Percentiles rank a stretch among this genome's conserved stretches.
Conservation (phyloP, 177 flowering plant genomes). For the Vitis hybrid region DNA sequence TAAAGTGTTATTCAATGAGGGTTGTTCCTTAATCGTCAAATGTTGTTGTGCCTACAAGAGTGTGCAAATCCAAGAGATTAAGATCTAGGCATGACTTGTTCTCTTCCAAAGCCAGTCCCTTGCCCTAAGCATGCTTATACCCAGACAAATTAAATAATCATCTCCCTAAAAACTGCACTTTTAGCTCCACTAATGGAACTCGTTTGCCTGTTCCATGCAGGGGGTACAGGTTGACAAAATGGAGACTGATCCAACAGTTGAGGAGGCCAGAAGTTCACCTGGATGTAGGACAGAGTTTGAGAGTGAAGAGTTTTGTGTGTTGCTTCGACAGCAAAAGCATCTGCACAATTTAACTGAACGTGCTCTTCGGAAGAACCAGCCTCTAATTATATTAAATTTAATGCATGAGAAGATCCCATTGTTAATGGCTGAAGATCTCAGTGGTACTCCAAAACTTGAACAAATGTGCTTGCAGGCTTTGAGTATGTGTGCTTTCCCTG, state of each 20-base stretch:
- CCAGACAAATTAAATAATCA: too few relatives aligned
- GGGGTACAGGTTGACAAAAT: constrained; percentile 74
- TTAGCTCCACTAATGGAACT: not conserved
- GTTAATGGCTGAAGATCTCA: constrained; percentile 46
- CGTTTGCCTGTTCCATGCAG: constrained; percentile 34
- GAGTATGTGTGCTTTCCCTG: constrained; percentile 48
- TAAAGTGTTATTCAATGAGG: too few relatives aligned
- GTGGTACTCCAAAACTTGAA: constrained; percentile 55
- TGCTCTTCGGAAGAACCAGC: constrained; percentile 83
- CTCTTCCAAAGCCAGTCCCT: too few relatives aligned
- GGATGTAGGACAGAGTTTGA: constrained; percentile 37
- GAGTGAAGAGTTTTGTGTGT: constrained; percentile 43
- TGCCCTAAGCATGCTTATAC: too few relatives aligned
- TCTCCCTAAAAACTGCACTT: too few relatives aligned
- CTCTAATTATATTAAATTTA: constrained; percentile 68
- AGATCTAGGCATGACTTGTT: too few relatives aligned
- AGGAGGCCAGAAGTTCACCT: constrained; percentile 37
- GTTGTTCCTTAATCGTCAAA: too few relatives aligned
- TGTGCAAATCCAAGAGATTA: too few relatives aligned
- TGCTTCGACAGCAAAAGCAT: constrained; percentile 64
- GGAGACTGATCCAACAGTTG: constrained; percentile 34
- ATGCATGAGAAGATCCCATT: constrained; percentile 66
- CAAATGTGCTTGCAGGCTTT: constrained; percentile 72
- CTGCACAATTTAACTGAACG: constrained; percentile 68
- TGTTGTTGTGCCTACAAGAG: too few relatives aligned